Evolutionary conservation across 352 stramenopile species (phyloP).

Genomic region (Phytophthora vignae): DNA sequence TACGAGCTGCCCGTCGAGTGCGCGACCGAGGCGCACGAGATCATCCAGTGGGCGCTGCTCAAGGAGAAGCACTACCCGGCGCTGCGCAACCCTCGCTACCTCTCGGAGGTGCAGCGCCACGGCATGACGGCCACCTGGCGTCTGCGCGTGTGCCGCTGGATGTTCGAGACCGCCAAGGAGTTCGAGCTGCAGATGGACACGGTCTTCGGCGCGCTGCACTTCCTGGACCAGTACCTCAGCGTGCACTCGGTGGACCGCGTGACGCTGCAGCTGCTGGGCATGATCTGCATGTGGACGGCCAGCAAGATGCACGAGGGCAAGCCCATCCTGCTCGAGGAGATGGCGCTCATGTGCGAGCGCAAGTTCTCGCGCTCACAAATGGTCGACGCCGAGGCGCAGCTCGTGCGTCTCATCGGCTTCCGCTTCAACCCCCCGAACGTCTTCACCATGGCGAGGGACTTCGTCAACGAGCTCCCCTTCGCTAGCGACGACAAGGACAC

Average conservation of each 20-base stretch:
- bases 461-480: conserved; percentile 52
- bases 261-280: conserved; percentile 72
- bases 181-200: conserved; percentile 78
- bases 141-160: conserved; percentile 79
- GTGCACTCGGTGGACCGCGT: conserved; percentile 76
- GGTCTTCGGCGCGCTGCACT: conserved; percentile 68
- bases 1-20: conserved; percentile 34
- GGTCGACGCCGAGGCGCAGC: conserved; percentile 57
- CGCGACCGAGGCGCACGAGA: conserved; percentile 34
- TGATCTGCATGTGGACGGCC: conserved; percentile 78
- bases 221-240: conserved; percentile 78
- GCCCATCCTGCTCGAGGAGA: conserved; percentile 78
- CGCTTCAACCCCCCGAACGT: conserved; percentile 72
- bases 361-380: conserved; percentile 78
- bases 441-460: conserved; percentile 74
- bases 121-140: conserved; percentile 76
- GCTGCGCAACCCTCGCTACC: conserved; percentile 50
- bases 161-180: conserved; percentile 80
- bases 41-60: conserved; percentile 48
- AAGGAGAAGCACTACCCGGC: conserved; percentile 48
- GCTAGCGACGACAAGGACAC: conserved; percentile 18
- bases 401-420: conserved; percentile 67
- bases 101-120: conserved; percentile 54
- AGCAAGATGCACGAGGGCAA: conserved; percentile 81
- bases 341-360: conserved; percentile 75